A percentile compares a stretch with the other conserved stretches of the same genome.
Evolutionary conservation across 805 yeast species (phyloP).

Genomic region (Starmerella vaccinii): DNA sequence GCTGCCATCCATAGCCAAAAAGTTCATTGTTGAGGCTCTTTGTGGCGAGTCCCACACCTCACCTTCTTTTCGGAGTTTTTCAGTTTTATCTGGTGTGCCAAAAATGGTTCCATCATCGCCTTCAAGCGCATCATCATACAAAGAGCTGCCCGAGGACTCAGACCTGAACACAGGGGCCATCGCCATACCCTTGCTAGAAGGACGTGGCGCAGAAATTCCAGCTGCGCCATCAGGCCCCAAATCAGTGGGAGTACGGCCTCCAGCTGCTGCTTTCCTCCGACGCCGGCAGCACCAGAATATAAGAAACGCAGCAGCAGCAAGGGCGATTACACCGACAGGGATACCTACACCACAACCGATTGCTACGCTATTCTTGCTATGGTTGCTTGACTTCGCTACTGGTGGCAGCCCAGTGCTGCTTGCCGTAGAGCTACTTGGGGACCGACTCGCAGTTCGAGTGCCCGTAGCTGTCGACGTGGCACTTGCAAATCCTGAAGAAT

Average conservation of each 20-base stretch:
- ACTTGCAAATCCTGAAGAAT: slow-evolving; percentile 12
- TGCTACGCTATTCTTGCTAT: slow-evolving; percentile 50
- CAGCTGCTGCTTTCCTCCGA: slow-evolving; percentile 30
- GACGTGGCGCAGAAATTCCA: slow-evolving; percentile 23
- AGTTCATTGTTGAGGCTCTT: slow-evolving; percentile 31
- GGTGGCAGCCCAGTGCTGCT: slow-evolving; percentile 30
- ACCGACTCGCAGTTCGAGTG: slow-evolving; percentile 23
- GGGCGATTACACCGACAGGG: slow-evolving; percentile 46
- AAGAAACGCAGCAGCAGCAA: slow-evolving; percentile 39
- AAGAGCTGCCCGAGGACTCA: slow-evolving; percentile 12
- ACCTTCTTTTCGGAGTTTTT: slow-evolving; percentile 17
- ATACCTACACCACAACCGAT: slow-evolving; percentile 85
- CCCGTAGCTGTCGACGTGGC: slow-evolving; percentile 23
- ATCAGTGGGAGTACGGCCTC: slow-evolving; percentile 9
- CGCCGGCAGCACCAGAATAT: slow-evolving; percentile 47
- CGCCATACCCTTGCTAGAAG: slow-evolving; percentile 20
- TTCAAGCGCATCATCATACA: slow-evolving; percentile 16
- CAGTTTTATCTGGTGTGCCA: slow-evolving; percentile 22
- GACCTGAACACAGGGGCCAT: slow-evolving; percentile 24
- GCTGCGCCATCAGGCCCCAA: slow-evolving; percentile 10
- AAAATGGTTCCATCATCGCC: slow-evolving; percentile 23
- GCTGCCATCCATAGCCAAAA: slow-evolving; percentile 32
- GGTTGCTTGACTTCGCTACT: slow-evolving; percentile 13
- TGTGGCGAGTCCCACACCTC: slow-evolving; percentile 31
- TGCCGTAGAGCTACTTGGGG: slow-evolving; percentile 17